Evolutionary conservation across 306 rosid genomes (phyloP).

Genomic region (Neltuma alba): DNA sequence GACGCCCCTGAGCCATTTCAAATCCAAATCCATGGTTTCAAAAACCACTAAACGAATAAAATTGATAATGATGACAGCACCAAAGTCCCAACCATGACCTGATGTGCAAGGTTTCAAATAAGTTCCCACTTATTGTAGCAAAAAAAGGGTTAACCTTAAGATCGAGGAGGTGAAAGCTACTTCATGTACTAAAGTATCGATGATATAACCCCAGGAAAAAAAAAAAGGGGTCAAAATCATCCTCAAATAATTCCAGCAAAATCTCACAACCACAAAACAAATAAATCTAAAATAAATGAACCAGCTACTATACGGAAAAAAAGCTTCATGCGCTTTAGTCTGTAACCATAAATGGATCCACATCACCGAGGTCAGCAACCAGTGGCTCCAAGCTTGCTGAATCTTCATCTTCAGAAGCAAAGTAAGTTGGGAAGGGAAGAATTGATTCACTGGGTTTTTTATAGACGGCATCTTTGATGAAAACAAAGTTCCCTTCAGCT

Average conservation of each 20-base stretch:
- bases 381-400: constrained; percentile 55
- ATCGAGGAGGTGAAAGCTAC: too few species aligned
- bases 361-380: constrained; percentile 90
- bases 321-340: constrained; percentile 46
- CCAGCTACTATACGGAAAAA: constrained; percentile 11
- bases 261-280: neutral
- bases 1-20: too few species aligned
- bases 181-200: too few species aligned
- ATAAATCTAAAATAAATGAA: constrained; percentile 22
- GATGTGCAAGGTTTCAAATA: too few species aligned
- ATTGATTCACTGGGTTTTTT: constrained; percentile 67
- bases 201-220: too few species aligned
- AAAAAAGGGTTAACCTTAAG: too few species aligned
- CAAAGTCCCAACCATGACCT: too few species aligned
- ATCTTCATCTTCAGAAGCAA: constrained; percentile 69
- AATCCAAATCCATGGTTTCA: too few species aligned
- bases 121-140: too few species aligned
- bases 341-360: constrained; percentile 85
- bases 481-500: constrained; percentile 92
- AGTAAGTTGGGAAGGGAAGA: constrained; percentile 93
- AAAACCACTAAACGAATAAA: too few species aligned
- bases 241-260: neutral
- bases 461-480: constrained; percentile 76
- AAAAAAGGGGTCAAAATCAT: neutral
- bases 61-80: too few species aligned